These are phyloP conservation scores for Metschnikowia arizonensis DNA, from an alignment of 805 yeast species.

Conservation along the genomic window DNA sequence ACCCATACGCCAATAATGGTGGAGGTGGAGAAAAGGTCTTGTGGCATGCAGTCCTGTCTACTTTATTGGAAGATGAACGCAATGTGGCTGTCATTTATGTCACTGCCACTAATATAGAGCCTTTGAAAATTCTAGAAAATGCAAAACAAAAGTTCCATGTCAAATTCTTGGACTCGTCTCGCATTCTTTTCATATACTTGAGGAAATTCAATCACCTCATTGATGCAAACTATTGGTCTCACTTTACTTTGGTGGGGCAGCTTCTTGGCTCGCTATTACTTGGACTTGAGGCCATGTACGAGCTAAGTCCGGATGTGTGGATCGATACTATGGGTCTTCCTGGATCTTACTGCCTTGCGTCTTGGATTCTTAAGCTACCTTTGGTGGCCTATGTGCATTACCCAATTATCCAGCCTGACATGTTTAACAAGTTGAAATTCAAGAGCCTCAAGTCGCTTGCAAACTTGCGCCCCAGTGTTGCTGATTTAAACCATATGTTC, in stretches of 20 bases:
- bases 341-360: constrained; percentile 68
- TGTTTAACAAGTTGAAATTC: constrained; percentile 60
- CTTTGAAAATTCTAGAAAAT: constrained; percentile 46
- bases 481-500: constrained; percentile 28
- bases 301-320: constrained; percentile 81
- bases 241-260: constrained; percentile 81
- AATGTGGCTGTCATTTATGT: constrained; percentile 71
- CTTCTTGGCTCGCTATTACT: constrained; percentile 73
- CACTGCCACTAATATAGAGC: constrained; percentile 52
- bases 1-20: constrained; percentile 92
- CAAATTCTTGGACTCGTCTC: constrained; percentile 35
- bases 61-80: constrained; percentile 46
- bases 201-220: constrained; percentile 52
- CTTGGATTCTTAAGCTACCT: constrained; percentile 60
- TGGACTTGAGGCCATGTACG: constrained; percentile 63
- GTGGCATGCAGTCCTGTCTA: constrained; percentile 86
- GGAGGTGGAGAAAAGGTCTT: constrained; percentile 98
- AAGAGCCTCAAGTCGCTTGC: constrained; percentile 18
- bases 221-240: constrained; percentile 69
- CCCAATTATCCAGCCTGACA: constrained; percentile 85
- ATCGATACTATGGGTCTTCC: constrained; percentile 95
- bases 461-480: constrained; percentile 16
- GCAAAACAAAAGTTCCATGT: constrained; percentile 57
- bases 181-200: constrained; percentile 63
- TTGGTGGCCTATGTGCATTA: constrained; percentile 88